Evolutionary conservation across 2,329 filamentous ascomycete species (phyloP).

Genomic region (Dothideomycetidae sp.): DNA sequence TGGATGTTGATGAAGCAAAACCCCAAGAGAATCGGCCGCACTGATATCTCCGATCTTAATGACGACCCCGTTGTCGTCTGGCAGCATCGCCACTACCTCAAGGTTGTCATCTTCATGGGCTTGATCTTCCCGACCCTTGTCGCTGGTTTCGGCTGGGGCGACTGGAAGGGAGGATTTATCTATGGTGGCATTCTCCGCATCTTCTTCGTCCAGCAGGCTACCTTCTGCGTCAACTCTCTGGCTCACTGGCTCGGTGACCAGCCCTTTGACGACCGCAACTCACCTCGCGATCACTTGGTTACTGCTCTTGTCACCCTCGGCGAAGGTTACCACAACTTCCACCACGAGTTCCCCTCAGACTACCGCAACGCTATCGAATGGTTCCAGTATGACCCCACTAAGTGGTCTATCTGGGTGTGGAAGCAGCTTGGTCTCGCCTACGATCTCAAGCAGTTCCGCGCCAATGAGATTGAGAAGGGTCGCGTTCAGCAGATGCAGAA

Average conservation of each 20-base stretch:
- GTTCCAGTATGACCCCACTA: conserved; percentile 85
- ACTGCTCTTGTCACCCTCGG: conserved; percentile 75
- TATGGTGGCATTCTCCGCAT: conserved; percentile 76
- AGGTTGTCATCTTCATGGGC: conserved; percentile 63
- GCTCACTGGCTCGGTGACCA: conserved; percentile 87
- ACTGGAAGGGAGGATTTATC: conserved; percentile 69
- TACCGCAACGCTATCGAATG: conserved; percentile 86
- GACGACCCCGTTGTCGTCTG: conserved; percentile 73
- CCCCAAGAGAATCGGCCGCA: conserved; percentile 74
- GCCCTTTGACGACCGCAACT: conserved; percentile 87
- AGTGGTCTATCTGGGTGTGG: conserved; percentile 76
- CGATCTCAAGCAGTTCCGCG: conserved; percentile 79
- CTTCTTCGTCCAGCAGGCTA: conserved; percentile 83
- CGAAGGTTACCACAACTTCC: conserved; percentile 90
- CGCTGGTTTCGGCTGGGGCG: conserved; percentile 64
- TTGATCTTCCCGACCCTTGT: conserved; percentile 61
- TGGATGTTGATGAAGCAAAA: conserved; percentile 95
- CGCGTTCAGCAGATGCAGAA: conserved; percentile 79
- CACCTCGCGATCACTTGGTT: conserved; percentile 73
- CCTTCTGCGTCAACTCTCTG: conserved; percentile 84
- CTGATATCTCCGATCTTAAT: conserved; percentile 78
- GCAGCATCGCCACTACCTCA: conserved; percentile 79
- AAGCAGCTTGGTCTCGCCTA: conserved; percentile 74
- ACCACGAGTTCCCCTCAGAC: conserved; percentile 86
- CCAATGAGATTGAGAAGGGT: conserved; percentile 87